These are phyloP conservation scores for Corymbia maculata DNA, from an alignment of 345 rosid species.

Conservation along the genomic window DNA sequence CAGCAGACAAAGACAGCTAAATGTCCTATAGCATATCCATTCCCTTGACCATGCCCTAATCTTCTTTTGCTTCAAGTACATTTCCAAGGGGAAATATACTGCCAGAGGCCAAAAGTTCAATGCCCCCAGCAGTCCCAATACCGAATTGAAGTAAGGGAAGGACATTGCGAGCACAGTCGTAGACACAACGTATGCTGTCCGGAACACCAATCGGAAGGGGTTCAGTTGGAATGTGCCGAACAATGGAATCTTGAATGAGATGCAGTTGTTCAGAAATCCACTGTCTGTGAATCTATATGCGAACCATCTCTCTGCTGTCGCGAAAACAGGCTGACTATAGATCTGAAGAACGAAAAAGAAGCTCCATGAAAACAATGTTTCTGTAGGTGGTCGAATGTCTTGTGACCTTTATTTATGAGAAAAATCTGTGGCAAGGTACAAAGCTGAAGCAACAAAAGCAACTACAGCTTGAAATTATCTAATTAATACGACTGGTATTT, in stretches of 20 bases:
- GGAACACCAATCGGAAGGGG: neutral
- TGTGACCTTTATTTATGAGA: neutral
- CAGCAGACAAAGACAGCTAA: slow-evolving; percentile 26
- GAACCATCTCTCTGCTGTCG: neutral
- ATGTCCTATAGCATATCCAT: neutral
- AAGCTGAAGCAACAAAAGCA: neutral
- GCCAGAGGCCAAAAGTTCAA: slow-evolving; percentile 5
- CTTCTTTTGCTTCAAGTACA: neutral
- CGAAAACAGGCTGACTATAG: neutral
- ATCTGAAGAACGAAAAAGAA: neutral
- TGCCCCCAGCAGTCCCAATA: slow-evolving; percentile 4
- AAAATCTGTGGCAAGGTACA: neutral
- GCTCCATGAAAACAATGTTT: neutral
- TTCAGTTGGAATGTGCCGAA: neutral
- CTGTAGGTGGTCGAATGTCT: neutral
- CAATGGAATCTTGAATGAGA: neutral
- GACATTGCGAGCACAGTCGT: neutral
- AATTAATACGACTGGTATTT: neutral
- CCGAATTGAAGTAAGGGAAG: slow-evolving; percentile 10
- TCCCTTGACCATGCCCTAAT: neutral
- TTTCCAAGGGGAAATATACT: slow-evolving; percentile 8
- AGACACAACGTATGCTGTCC: neutral
- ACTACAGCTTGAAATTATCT: neutral
- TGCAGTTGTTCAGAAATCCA: neutral
- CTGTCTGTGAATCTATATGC: neutral